A percentile compares a stretch with the other conserved stretches of the same genome.
Conservation (phyloP, 768 basidiomycete genomes). For the Mycena vulgaris region DNA sequence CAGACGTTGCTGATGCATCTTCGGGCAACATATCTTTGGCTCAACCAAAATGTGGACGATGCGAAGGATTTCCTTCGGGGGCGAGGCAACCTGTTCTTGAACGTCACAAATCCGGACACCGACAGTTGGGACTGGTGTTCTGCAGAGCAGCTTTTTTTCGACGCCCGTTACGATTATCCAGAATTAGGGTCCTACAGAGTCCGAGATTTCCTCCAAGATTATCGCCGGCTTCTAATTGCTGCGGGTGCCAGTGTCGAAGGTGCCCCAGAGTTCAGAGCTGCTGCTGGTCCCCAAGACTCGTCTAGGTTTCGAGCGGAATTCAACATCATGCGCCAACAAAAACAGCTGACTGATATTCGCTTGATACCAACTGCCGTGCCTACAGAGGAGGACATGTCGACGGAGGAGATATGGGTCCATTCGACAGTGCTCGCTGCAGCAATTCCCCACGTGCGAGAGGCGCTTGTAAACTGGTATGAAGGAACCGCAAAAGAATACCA, state of each 20-base stretch:
- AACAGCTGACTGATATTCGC: conserved; percentile 53
- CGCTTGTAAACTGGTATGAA: conserved; percentile 29
- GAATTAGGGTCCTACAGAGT: conserved; percentile 47
- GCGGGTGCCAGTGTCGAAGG: conserved; percentile 44
- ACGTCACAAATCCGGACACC: conserved; percentile 56
- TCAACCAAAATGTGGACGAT: conserved; percentile 48
- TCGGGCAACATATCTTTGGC: conserved; percentile 59
- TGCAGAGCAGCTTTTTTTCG: conserved; percentile 57
- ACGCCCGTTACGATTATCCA: conserved; percentile 47
- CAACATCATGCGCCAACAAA: conserved; percentile 50
- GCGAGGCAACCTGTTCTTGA: conserved; percentile 58
- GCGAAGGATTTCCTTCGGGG: conserved; percentile 34
- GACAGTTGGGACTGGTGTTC: conserved; percentile 59
- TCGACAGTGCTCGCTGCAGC: conserved; percentile 54
- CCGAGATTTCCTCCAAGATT: conserved; percentile 52
- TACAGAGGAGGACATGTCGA: conserved; percentile 21
- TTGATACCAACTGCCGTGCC: conserved; percentile 43
- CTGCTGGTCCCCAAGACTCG: conserved; percentile 24
- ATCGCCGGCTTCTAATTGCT: conserved; percentile 48
- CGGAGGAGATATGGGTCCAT: conserved; percentile 50
- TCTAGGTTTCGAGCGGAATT: conserved; percentile 47
- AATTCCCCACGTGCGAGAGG: conserved; percentile 35
- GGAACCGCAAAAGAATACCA: not conserved
- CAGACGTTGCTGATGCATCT: conserved; percentile 54
- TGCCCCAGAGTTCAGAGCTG: conserved; percentile 36